A percentile compares a stretch with the other conserved stretches of the same genome.
Conservation (phyloP, 2,329 filamentous ascomycete genomes). For the Botrytis tulipae region DNA sequence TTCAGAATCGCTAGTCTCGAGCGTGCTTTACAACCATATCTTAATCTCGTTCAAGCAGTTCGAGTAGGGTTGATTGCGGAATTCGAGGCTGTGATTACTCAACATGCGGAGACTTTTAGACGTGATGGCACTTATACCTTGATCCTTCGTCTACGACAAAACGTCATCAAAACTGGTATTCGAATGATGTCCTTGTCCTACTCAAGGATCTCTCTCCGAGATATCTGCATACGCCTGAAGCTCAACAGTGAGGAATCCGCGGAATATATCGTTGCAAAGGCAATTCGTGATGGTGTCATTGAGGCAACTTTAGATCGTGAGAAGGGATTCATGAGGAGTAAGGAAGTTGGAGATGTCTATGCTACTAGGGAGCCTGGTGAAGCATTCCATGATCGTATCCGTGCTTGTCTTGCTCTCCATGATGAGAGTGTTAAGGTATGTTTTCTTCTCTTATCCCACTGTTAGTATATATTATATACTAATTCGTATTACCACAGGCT, state of each 20-base stretch:
- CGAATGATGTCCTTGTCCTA: conserved; percentile 99
- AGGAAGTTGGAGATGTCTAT: conserved; percentile 93
- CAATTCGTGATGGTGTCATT: conserved; percentile 94
- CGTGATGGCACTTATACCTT: conserved; percentile 94
- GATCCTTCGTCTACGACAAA: conserved; percentile 90
- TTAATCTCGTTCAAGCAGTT: conserved; percentile 90
- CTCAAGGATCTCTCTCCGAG: conserved; percentile 91
- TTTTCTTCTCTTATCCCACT: conserved; percentile 18
- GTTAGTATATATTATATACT: not conserved
- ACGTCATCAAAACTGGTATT: conserved; percentile 98
- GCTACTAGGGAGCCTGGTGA: conserved; percentile 93
- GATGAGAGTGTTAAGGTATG: conserved; percentile 96
- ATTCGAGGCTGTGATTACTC: conserved; percentile 82
- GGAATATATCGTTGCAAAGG: conserved; percentile 98
- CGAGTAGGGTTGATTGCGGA: conserved; percentile 94
- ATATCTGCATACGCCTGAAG: conserved; percentile 94
- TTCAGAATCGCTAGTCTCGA: conserved; percentile 91
- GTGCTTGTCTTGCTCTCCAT: conserved; percentile 84
- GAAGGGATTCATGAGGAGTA: conserved; percentile 97
- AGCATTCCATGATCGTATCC: conserved; percentile 95
- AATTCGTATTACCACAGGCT: conserved; percentile 54
- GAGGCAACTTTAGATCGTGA: conserved; percentile 93
- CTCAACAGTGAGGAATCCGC: conserved; percentile 95
- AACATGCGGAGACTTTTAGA: conserved; percentile 80
- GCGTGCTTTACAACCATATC: conserved; percentile 85